These are phyloP conservation scores for Coemansia sp. DNA, from an alignment of 192 early-diverging fungal genomes.

Conservation along the genomic window DNA sequence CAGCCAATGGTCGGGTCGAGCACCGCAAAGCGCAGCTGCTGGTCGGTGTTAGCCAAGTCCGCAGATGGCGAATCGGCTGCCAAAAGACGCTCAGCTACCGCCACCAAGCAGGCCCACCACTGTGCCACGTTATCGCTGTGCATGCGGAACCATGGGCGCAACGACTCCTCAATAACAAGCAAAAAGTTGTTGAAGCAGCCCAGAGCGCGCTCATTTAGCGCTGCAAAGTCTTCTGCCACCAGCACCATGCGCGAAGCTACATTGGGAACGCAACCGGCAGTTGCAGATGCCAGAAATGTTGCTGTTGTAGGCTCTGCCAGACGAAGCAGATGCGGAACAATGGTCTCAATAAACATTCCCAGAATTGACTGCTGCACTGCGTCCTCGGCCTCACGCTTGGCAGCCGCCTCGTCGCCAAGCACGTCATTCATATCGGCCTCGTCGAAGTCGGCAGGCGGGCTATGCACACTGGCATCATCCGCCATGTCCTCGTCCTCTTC, in stretches of 20 bases:
- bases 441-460: neutral
- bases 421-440: conserved; percentile 47
- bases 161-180: conserved; percentile 67
- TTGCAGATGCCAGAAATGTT: conserved; percentile 27
- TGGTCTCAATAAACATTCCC: conserved; percentile 44
- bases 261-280: conserved; percentile 14
- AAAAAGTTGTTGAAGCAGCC: conserved; percentile 76
- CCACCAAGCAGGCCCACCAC: conserved; percentile 63
- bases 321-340: conserved; percentile 32
- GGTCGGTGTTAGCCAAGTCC: conserved; percentile 53
- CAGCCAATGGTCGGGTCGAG: conserved; percentile 69
- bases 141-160: conserved; percentile 62
- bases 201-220: conserved; percentile 64
- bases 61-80: conserved; percentile 51
- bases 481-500: conserved; percentile 51
- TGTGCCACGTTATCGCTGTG: conserved; percentile 22
- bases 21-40: conserved; percentile 55
- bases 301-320: conserved; percentile 42
- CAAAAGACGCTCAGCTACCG: conserved; percentile 54
- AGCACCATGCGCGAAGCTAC: conserved; percentile 44
- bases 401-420: conserved; percentile 48
- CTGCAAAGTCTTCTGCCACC: conserved; percentile 55
- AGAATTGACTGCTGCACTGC: conserved; percentile 45
- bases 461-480: conserved; percentile 42
- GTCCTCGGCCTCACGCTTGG: conserved; percentile 45